Base-by-base conservation (phyloP, 129 eudicot species). In the Lactuca saligna region DNA sequence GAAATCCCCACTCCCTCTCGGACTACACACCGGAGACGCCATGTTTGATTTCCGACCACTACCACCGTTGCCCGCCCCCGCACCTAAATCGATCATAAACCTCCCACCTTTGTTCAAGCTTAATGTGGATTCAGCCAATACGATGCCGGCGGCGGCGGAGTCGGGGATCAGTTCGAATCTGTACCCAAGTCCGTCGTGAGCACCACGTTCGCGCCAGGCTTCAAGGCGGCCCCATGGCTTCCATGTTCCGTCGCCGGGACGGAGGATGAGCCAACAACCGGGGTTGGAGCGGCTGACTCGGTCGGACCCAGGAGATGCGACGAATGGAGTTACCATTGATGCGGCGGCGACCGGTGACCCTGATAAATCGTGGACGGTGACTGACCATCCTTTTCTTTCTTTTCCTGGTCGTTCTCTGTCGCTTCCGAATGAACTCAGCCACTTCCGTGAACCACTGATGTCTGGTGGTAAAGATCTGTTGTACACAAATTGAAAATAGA, bases 111-210 rank as follows among this genome's bases (percentile, higher is more conserved):
- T 82, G 65, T 54, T 67, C 8, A 80, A 63, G 67, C 81, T 80
- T 1, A 84, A 35, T 0, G 88, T 80, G 0, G 95, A 84, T 75
- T 80, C 86, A 4, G 86, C 86, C 7, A 84, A 46, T 0, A 80
- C 82, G 33, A 87, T 65, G 10, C 88, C 86, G 0, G 85, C 78
- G 0, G 85, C 78, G 4, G 80, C 78, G 6, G 81, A 69, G 72
- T 82, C 86, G 0, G 91, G 93, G 44, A 81, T 77, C 34, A 84
- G 81, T 53, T 82, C 97, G 42, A 87, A 86, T n/a, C 88, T 59
- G 80, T 86, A 89, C 3, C 97, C 97, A 0, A 90, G 80, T 1
- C 94, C 82, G 25, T 86, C 51, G 51, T 46, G 51, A 12, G 51
- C 51, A 46, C 51, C 51, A 46, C 51, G 51, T 46, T 46, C 51